Base-by-base conservation (phyloP, 495 filamentous ascomycete species). In the Bathelium albidoporum region DNA sequence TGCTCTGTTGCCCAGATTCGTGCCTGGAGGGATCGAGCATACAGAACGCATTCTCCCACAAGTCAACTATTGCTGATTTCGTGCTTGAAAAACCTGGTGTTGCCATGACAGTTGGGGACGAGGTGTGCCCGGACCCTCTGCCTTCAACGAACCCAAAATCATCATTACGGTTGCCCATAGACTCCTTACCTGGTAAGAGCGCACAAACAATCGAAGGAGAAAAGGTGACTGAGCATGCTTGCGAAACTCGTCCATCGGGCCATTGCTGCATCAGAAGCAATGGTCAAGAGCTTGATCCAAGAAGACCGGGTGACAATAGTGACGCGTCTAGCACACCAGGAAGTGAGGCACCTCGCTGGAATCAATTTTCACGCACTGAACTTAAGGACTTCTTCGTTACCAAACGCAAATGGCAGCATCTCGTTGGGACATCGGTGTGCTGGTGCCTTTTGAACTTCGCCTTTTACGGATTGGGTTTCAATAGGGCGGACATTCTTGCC, bases 361-460 rank as follows among this genome's bases (percentile, higher is more conserved):
- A 72, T 76, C 69, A 78, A 74, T 79, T 76, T 71, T 44, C 72
- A 75, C 61, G 75, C 70, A 28, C 65, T 12, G 79, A 81, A 53
- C 75, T 82, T 32, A 65, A 72, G 18, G 73, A 78, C 18, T 83
- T 78, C 64, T 79, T 83, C 67, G 77, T 76, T 71, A 73, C 61
- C 0, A 77, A 82, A 60, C 78, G 80, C 5, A 82, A 83, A 68
- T 82, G 80, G 79, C 74, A 74, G 41, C 76, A 77, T 22, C 72
- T 85, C 9, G 72, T 74, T 2, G 82, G 76, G 9, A 82, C 81
- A 1, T 77, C 77, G 0, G 32, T 78, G 16, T 70, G 71, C 11
- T 85, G 81, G 82, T 71, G 83, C 11, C 65, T 83, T 0, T 70
- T 85, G 18, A 82, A 85, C 55, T 80, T 83, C 52, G 79, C 76